These are phyloP conservation scores for Suillus subaureus DNA, from an alignment of 768 basidiomycete genomes.

Conservation along the genomic window DNA sequence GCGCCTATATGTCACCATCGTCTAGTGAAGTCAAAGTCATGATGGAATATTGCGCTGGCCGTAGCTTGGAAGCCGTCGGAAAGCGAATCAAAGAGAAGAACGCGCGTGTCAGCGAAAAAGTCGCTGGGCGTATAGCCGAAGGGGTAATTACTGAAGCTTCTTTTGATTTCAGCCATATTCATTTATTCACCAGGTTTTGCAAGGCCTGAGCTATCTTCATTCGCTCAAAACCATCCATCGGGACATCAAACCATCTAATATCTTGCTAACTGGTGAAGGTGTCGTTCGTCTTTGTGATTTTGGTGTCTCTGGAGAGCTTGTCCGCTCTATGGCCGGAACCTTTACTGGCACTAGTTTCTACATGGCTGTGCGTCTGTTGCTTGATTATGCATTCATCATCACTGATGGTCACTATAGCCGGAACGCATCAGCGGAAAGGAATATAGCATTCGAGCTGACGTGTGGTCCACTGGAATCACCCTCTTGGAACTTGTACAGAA, in stretches of 20 bases:
- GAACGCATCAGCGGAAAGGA: slow-evolving; percentile 91
- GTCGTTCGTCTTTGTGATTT: slow-evolving; percentile 94
- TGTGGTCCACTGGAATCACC: slow-evolving; percentile 97
- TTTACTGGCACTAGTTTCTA: slow-evolving; percentile 98
- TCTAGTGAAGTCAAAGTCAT: slow-evolving; percentile 93
- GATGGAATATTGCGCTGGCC: slow-evolving; percentile 89
- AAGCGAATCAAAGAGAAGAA: slow-evolving; percentile 79
- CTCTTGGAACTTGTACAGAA: slow-evolving; percentile 93
- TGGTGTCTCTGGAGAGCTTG: slow-evolving; percentile 95
- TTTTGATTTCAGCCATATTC: slow-evolving; percentile 8
- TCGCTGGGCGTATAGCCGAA: slow-evolving; percentile 90
- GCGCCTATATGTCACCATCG: slow-evolving; percentile 86
- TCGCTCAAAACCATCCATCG: slow-evolving; percentile 91
- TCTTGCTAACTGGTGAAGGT: slow-evolving; percentile 87
- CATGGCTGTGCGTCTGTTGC: slow-evolving; percentile 82
- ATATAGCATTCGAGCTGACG: slow-evolving; percentile 94
- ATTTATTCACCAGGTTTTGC: slow-evolving; percentile 59
- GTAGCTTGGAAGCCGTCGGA: slow-evolving; percentile 88
- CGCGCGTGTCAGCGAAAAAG: slow-evolving; percentile 81
- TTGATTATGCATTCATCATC: background rate
- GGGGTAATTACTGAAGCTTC: slow-evolving; percentile 58
- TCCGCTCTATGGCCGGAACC: slow-evolving; percentile 89
- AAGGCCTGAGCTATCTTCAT: slow-evolving; percentile 94
- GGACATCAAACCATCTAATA: slow-evolving; percentile 93
- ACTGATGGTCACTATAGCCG: slow-evolving; percentile 51